Base-by-base conservation (phyloP, 805 yeast genomes). In the Scheffersomyces stipitis region DNA sequence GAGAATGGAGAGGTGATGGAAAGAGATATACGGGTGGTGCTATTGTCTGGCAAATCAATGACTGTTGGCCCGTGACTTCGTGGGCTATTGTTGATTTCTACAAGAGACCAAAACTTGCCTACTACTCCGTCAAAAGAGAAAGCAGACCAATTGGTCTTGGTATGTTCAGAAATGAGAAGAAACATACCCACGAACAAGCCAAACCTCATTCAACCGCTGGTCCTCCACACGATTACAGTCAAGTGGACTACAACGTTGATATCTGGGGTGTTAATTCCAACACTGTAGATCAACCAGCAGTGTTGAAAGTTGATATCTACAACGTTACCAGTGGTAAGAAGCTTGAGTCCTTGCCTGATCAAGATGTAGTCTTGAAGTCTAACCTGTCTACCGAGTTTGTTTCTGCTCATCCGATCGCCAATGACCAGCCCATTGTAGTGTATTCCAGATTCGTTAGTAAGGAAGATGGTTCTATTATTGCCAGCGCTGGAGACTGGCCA, bases 41-140 rank as follows among this genome's bases (percentile, higher is more conserved):
- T 3, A 49, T 75, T 26, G 77, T 75, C 5, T 75, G 80, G 80
- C 80, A 75, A 51, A 49, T 71, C 17, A 73, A 75, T 42, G 80
- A 75, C 48, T 72, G 76, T 39, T 73, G 77, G 74, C 80, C 80
- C 1, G 72, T 62, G 2, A 64, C 77, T 1, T 60, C 71, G n/a
- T 75, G 80, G 80, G 56, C 78, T 1, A 52, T 74, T 18, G 57
- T 65, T 14, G 80, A 75, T 44, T 65, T 48, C 38, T 67, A 55
- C 36, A 49, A 48, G 27, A 49, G 68, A 18, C 76, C 75, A 5
- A 75, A 75, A 47, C 45, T 75, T 38, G 73, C 70, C 0, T 75
- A 66, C 46, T 75, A 68, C 45, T 67, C 76, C 1, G 57, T 73
- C 22, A 71, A 69, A 46, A 60, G 80, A 44, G 75, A 70, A 40